A percentile compares a stretch with the other conserved stretches of the same genome.
Evolutionary conservation across 768 basidiomycete species (phyloP).

Genomic region (Pluteus cervinus): DNA sequence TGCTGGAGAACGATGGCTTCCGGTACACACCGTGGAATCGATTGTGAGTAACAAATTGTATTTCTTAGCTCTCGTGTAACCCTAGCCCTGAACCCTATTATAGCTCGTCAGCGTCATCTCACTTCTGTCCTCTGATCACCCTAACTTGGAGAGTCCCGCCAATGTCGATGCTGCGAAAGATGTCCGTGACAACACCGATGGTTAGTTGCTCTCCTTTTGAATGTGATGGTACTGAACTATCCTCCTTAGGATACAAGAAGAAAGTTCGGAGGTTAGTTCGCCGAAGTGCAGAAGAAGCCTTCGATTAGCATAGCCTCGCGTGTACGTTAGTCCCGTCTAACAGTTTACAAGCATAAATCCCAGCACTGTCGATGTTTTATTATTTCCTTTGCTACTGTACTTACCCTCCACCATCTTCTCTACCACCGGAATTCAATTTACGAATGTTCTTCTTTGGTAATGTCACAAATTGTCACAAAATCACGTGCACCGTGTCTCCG

Average conservation of each 20-base stretch:
- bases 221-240: too few species aligned
- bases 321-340: too few species aligned
- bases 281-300: conserved; percentile 84
- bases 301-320: conserved; percentile 47
- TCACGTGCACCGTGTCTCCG: too few species aligned
- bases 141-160: conserved; percentile 90
- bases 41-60: conserved; percentile 55
- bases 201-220: conserved; percentile 25
- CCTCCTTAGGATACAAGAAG: conserved; percentile 77
- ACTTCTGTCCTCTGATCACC: conserved; percentile 84
- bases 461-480: too few species aligned
- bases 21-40: conserved; percentile 94
- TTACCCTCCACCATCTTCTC: too few species aligned
- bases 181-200: conserved; percentile 55
- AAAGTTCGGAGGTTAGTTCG: conserved; percentile 89
- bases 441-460: too few species aligned
- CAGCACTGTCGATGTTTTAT: too few species aligned
- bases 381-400: too few species aligned
- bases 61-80: conserved; percentile 5
- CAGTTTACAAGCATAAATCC: too few species aligned
- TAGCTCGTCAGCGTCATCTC: conserved; percentile 97
- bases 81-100: conserved; percentile 6
- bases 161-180: conserved; percentile 96
- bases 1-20: conserved; percentile 95
- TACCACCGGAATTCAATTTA: too few species aligned